Base-by-base conservation (phyloP, 768 basidiomycete species). In the Hygrocybe coccinea region DNA sequence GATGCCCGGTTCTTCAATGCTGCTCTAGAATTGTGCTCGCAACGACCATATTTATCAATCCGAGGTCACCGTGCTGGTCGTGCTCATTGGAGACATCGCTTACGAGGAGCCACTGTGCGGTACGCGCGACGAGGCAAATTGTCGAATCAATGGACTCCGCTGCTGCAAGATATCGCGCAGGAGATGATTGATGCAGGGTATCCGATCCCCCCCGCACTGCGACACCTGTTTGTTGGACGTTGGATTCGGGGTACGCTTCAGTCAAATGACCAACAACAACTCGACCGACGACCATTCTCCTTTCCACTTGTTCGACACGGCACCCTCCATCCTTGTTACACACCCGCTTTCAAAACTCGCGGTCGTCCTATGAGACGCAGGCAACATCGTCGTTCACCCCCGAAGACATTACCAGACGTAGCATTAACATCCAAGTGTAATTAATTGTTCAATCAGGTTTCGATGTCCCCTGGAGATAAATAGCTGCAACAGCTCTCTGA, bases 1-100 rank as follows among this genome's bases (percentile, higher is more conserved):
- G 87, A 90, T 60, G 79, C 77, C n/a, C 75, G 79, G 44, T 87
- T 87, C 64, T 88, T 84, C 70, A 87, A 86, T 53, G 82, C 82
- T 1, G 72, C 81, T 8, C 68, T 89, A 11, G 66, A 71, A 9
- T 68, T 85, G 45, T 75, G 78, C 36, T 63, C 68, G 15, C 50
- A 47, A 35, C 41, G 24, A 46, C 52, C 50, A 46, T 50, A 55
- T n/a, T 39, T 52, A 50, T 62, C 55, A 52, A 64, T 50, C 33
- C 69, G 64, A 25, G 55, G 56, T 17, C 48, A 34, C 1, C 58
- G 54, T 36, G 60, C 55, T 1, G 22, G 50, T 2, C 69, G 61
- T 3, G 37, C 69, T 6, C 63, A 63, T 48, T 72, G 69, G 71
- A 61, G 65, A 44, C 67, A 66, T 21, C 67, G 65, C 51, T 58